Base-by-base conservation (phyloP, 2,329 filamentous ascomycete species). In the Fusarium pilosicola region DNA sequence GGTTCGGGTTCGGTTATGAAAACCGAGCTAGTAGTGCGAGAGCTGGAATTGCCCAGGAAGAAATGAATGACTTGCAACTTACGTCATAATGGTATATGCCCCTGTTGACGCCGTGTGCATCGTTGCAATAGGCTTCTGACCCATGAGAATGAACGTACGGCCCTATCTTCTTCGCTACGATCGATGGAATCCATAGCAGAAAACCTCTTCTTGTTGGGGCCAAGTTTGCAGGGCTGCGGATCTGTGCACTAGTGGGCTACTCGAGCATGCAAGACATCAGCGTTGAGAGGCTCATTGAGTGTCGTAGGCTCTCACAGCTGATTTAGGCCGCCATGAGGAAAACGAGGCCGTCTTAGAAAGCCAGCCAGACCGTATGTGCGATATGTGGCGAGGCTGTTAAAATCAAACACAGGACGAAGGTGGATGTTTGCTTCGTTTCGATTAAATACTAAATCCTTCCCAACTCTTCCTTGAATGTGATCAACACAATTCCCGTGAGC, bases 241-340 rank as follows among this genome's bases (percentile, higher is more conserved):
- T 36, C 24, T 26, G 34, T 26, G 17, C 86, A 86, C 80, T 77
- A 7, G 78, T 79, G 26, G 36, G 18, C 13, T 82, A 79, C 51
- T 83, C 76, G 17, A 83, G 81, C 9, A 65, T 86, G 28, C 83
- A 86, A 71, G 85, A 84, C 1, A 74, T 86, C 30, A 83, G 81
- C 58, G 80, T 81, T 74, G 84, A 73, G 62, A 86, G 17, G 72
- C 76, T 10, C 79, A 82, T 17, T 86, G 83, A 83, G 86, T 88
- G 63, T 62, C 51, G 38, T 67, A 44, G 51, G 62, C 65, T 38
- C 44, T 44, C n/a, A 42, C 58, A 62, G 17, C 48, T 54, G 63
- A 26, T 11, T 51, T 32, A 18, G 17, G n/a, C 26, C 15, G 39
- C 38, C 20, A 59, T 28, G 38, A 64, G 30, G 20, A 59, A 24